Conservation (phyloP, 1,284 basidiomycete species). For the Microbotryum violaceum region DNA sequence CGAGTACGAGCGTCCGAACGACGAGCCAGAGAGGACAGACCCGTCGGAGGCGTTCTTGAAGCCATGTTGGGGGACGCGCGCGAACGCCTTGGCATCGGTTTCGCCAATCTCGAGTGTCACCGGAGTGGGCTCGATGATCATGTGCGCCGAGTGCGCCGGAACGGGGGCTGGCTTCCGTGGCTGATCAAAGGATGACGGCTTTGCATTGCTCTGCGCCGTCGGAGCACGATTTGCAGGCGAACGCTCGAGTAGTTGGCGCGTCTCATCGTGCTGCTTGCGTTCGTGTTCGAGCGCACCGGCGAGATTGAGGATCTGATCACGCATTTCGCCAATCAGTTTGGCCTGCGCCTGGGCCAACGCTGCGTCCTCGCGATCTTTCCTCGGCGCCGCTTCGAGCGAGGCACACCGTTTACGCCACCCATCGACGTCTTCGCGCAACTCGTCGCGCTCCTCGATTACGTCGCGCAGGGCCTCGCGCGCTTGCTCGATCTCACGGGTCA, state of each 20-base stretch:
- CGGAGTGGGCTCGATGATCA: slow-evolving; percentile 2
- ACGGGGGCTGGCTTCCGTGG: not conserved
- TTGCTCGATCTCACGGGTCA: slow-evolving; percentile 27
- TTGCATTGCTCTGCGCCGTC: not conserved
- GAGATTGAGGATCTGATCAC: slow-evolving; percentile 36
- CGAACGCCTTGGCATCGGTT: not conserved
- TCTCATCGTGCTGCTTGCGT: slow-evolving; percentile 28
- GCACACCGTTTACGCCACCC: slow-evolving; percentile 33
- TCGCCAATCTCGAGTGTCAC: not conserved
- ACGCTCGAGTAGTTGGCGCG: slow-evolving; percentile 22
- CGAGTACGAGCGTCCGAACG: slow-evolving; percentile 27
- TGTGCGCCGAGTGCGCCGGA: slow-evolving; percentile 5
- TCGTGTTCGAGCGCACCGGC: slow-evolving; percentile 35
- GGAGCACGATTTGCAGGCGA: slow-evolving; percentile 20
- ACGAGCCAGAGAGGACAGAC: slow-evolving; percentile 31
- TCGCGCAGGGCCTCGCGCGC: slow-evolving; percentile 29
- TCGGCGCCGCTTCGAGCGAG: slow-evolving; percentile 28
- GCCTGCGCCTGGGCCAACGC: slow-evolving; percentile 34
- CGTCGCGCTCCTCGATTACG: slow-evolving; percentile 34
- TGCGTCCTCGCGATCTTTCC: slow-evolving; percentile 31
- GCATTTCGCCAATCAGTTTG: slow-evolving; percentile 36
- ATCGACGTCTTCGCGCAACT: slow-evolving; percentile 34
- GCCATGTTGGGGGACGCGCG: slow-evolving; percentile 8
- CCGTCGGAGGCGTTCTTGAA: slow-evolving; percentile 24
- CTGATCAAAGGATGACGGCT: not conserved